A percentile compares a stretch with the other conserved stretches of the same genome.
Evolutionary conservation across 306 rosid species (phyloP).

Genomic region (Myrica gale): DNA sequence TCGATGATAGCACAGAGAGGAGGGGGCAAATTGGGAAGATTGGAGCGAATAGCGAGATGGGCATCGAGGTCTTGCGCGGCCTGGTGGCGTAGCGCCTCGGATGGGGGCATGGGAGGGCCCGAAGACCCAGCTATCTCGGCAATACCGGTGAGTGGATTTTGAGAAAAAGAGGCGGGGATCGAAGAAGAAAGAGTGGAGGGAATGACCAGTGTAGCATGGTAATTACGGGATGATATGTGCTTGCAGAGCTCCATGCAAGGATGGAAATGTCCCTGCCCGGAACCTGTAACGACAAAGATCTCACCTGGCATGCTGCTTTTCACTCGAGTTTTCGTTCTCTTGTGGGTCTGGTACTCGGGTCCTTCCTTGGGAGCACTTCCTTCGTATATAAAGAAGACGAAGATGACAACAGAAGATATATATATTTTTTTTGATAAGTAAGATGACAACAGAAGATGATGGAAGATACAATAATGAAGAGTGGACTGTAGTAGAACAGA

Average conservation of each 20-base stretch:
- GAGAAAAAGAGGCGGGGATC: constrained; percentile 46
- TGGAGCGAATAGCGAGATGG: constrained; percentile 21
- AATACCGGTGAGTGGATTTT: constrained; percentile 44
- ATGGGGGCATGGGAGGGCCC: constrained; percentile 12
- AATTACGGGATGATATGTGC: constrained; percentile 44
- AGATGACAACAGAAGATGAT: too few relatives aligned
- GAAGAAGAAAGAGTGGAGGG: constrained; percentile 44
- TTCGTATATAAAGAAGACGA: too few relatives aligned
- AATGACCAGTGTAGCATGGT: constrained; percentile 40
- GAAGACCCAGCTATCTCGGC: constrained; percentile 29
- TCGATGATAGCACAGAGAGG: constrained; percentile 62
- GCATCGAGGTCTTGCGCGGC: constrained; percentile 32
- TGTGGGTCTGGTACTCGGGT: background rate
- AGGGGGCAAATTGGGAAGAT: constrained; percentile 11
- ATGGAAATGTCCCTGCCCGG: constrained; percentile 66
- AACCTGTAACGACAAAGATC: constrained; percentile 54
- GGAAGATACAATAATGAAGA: too few relatives aligned
- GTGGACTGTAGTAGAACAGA: too few relatives aligned
- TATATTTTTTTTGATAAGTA: too few relatives aligned
- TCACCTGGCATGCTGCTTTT: constrained; percentile 33
- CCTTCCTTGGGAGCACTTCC: too few relatives aligned
- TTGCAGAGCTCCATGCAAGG: constrained; percentile 68
- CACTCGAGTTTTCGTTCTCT: background rate
- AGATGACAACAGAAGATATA: too few relatives aligned
- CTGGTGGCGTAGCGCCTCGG: constrained; percentile 22